Percentiles rank a stretch among this genome's conserved stretches.
Evolutionary conservation across 2,329 filamentous ascomycete species (phyloP).

Genomic region (Alternaria ventricosa): DNA sequence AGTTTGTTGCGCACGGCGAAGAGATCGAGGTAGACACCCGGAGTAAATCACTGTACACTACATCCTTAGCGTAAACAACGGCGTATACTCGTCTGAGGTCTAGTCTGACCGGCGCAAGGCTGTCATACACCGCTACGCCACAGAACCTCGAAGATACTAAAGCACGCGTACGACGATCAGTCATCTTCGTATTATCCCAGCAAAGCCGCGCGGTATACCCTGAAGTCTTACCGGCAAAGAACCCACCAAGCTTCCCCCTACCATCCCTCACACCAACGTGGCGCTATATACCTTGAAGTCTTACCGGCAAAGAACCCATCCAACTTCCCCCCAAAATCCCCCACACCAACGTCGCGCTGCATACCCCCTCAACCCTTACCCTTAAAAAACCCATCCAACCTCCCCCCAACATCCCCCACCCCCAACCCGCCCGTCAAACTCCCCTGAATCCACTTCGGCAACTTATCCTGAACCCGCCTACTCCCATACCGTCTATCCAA

Average conservation of each 20-base stretch:
- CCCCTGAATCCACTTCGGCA: slow-evolving; percentile 86
- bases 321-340: too few species aligned
- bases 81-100: not conserved
- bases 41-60: not conserved
- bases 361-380: slow-evolving; percentile 26
- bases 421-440: slow-evolving; percentile 60
- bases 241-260: too few species aligned
- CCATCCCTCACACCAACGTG: too few species aligned
- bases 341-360: too few species aligned
- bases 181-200: too few species aligned
- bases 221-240: too few species aligned
- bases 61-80: not conserved
- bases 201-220: too few species aligned
- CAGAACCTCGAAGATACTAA: not conserved
- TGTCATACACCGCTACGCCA: not conserved
- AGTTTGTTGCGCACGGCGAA: not conserved
- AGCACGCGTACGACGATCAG: not conserved
- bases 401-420: slow-evolving; percentile 53
- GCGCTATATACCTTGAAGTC: too few species aligned
- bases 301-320: too few species aligned
- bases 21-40: not conserved
- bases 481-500: slow-evolving; percentile 81
- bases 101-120: not conserved
- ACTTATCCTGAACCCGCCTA: slow-evolving; percentile 74
- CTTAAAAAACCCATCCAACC: slow-evolving; percentile 47